Evolutionary conservation across 2,329 filamentous ascomycete species (phyloP), one percentile per base, ranked within the genome.

Genomic region (Sporothrix mexicana): DNA sequence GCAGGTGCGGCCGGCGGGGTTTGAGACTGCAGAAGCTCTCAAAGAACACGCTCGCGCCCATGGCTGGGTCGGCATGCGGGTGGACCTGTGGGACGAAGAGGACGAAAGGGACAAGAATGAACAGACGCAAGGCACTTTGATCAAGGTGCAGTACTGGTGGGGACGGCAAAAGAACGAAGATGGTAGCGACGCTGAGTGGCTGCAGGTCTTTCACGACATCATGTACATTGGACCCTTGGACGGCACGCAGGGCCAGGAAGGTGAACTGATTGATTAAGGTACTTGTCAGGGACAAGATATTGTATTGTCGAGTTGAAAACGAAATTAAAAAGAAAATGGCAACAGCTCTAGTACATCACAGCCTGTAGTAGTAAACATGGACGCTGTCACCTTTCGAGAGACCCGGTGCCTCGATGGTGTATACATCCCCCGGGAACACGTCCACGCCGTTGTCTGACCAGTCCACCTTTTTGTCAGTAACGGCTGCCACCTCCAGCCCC

Each of bases 371-470:
- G 12, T 20, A 43, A 20, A 66, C 62, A 10, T 49, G 13, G 1
- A 66, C 62, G 2, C 43, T 49, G 43, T 66, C 62, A 43, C 36
- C 23, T 36, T 41, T 36, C 17, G 59, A 13, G 36, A 64, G 59
- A 7, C 59, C 59, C 7, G 41, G 17, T n/a, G 59, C 59, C 3
- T 49, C 20, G 6, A 66, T 66, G 62, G 20, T 80, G 62, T 66
- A 66, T 20, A 66, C 62, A 81, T 93, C 91, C 0, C 88, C 89
- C 0, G 91, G 91, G 47, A 92, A 90, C 45, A 93, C 78, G 79
- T 92, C 91, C 30, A 93, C 83, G 72, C 91, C 78, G 76, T 92
- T 92, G 79, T 93, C 91, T 41, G 85, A 87, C 78, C 91, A 91
- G 64, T 77, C 81, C 20, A 92, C 86, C 0, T 73, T 20, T 20